Base-by-base conservation (phyloP, 2,329 filamentous ascomycete species). In the Emmonsiellopsis sp. region DNA sequence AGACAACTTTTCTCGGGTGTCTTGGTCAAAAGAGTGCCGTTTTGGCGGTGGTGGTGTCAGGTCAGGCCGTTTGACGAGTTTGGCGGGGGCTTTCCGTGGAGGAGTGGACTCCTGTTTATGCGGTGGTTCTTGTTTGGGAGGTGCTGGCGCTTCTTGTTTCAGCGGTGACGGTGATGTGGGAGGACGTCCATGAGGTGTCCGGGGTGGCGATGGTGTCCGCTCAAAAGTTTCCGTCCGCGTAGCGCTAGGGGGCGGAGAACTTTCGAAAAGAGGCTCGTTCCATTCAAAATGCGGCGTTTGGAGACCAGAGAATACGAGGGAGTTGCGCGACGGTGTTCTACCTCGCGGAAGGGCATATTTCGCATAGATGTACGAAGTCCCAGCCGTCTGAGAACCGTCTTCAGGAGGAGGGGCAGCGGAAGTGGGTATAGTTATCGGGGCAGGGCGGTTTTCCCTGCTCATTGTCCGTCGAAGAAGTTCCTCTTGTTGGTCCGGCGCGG, bases 291-390 rank as follows among this genome's bases (percentile, higher is more conserved):
- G 78, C 2, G 77, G 73, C 0, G 75, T 73, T 31, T 77, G 73
- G 13, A 72, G 70, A 55, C 84, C 82, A 9, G 77, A 73, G 54
- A 83, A 79, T 10, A 83, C 74, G 10, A 78, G 67, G 1, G 85
- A 85, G 40, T 82, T 78, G 55, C 89, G 79, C 57, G 94, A 85
- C 6, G 94, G 71, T 35, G 80, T 79, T 66, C 93, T 88, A 11
- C 92, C 92, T 57, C 92, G 82, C 1, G 93, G 92, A 32, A 97
- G 76, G 1, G 81, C 76, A 64, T 90, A 95, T 56, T 87, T 94
- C 7, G 89, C 85, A 67, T 96, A 93, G 13, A 88, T 87, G 66
- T 95, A 95, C 0, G 90, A 89, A 0, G 86, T 79, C 2, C 83
- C 80, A 1, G 77, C 77, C 7, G 74, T 69, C 1, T 63, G 64